Base-by-base conservation (phyloP, 768 basidiomycete genomes). In the Crassisporium funariophilum region DNA sequence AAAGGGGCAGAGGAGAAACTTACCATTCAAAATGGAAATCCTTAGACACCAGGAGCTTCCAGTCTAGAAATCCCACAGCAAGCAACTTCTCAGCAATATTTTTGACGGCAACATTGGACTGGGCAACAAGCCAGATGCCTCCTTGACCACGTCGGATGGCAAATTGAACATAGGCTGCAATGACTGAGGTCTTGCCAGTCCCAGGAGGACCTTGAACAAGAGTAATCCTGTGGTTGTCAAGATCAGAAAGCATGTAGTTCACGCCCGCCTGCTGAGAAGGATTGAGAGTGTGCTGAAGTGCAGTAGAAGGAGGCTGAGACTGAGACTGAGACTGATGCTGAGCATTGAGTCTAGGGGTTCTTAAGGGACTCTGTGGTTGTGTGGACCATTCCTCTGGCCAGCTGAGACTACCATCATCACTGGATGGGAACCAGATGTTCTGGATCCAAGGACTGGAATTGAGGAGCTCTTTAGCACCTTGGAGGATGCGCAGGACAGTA, bases 101-200 rank as follows among this genome's bases (percentile, higher is more conserved):
- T 64, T 90, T 91, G 16, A 92, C 91, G 37, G 88, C 91, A 39
- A 92, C 81, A 71, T 93, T 93, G 13, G 86, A 87, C 58, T 93
- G 87, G 24, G 91, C 88, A 58, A 90, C 71, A 4, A 93, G 78
- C 86, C 88, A 93, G 10, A 91, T 81, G 0, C 86, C 82, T 51
- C 61, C 54, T 15, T 64, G 58, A 0, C 69, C 70, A 20, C 48
- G 49, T 37, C 57, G 56, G 17, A 77, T 57, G 29, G 81, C 76
- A 53, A 68, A 66, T 16, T 74, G 63, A 9, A 84, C 82, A 74
- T 71, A 86, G 5, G 77, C 70, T 9, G 82, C 80, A 64, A 88
- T 88, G 2, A 87, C 85, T 34, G 82, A 81, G 0, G 86, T 88
- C 59, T 88, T 88, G 15, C 86, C 86, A 45, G 83, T 85, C 1